Percentiles rank a stretch among this genome's conserved stretches.
These are phyloP conservation scores for Hypoxylon intermedium DNA, from an alignment of 495 filamentous ascomycete genomes.

Conservation along the genomic window DNA sequence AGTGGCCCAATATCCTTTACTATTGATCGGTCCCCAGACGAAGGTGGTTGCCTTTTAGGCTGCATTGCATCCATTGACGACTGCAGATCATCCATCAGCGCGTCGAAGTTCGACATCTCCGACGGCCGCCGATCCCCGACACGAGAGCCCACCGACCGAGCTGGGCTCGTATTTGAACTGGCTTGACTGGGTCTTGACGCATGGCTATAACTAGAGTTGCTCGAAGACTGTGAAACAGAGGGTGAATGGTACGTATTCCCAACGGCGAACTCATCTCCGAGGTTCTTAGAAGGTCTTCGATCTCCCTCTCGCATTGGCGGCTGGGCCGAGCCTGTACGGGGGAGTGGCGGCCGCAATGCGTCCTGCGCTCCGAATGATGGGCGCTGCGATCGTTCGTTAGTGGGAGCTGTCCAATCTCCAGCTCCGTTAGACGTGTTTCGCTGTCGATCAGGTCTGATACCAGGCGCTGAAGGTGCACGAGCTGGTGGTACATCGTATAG, in stretches of 20 bases:
- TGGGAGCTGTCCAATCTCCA: constrained; percentile 27
- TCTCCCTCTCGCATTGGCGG: constrained; percentile 44
- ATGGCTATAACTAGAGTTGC: constrained; percentile 68
- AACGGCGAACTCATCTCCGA: constrained; percentile 59
- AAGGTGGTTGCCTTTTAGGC: constrained; percentile 29
- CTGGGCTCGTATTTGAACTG: constrained; percentile 75
- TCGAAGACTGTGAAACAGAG: constrained; percentile 72
- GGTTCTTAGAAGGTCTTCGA: constrained; percentile 47
- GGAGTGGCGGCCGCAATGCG: constrained; percentile 56
- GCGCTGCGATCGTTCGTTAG: constrained; percentile 44
- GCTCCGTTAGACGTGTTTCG: constrained; percentile 43
- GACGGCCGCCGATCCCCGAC: constrained; percentile 45
- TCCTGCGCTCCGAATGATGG: constrained; percentile 57
- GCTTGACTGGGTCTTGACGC: constrained; percentile 63
- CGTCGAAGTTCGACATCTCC: constrained; percentile 52
- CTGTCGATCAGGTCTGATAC: constrained; percentile 46
- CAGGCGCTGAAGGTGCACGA: constrained; percentile 58
- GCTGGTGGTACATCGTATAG: constrained; percentile 44
- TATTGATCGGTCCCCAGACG: constrained; percentile 40
- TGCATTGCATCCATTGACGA: constrained; percentile 52
- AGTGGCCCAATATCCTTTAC: constrained; percentile 29
- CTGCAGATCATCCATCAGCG: constrained; percentile 61
- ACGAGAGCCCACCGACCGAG: constrained; percentile 52
- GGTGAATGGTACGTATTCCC: constrained; percentile 67
- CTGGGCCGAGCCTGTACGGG: constrained; percentile 53